Conservation (phyloP, 768 basidiomycete genomes). For the Macrolepiota albuminosa region DNA sequence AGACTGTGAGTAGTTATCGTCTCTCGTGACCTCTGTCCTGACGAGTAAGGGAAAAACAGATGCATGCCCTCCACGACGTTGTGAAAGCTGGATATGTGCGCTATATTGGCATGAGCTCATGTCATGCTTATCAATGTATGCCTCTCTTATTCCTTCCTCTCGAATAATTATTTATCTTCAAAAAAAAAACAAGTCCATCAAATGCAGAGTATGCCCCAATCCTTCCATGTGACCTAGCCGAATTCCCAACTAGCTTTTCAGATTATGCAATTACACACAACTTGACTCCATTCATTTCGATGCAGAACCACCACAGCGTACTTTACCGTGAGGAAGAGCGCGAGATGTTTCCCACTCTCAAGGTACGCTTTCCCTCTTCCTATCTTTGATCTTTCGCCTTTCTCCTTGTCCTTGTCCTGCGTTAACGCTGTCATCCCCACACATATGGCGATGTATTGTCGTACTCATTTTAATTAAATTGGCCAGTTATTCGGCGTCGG, state of each 20-base stretch:
- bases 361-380: conserved; percentile 23
- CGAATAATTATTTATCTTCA: background rate
- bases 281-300: conserved; percentile 58
- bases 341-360: conserved; percentile 58
- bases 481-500: conserved; percentile 49
- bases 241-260: conserved; percentile 14
- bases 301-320: conserved; percentile 65
- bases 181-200: conserved; percentile 34
- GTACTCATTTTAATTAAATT: background rate
- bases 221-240: background rate
- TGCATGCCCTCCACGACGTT: conserved; percentile 47
- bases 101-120: conserved; percentile 56
- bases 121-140: conserved; percentile 52
- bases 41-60: background rate
- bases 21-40: background rate
- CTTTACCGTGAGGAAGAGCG: conserved; percentile 64
- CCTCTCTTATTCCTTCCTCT: background rate
- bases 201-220: conserved; percentile 45
- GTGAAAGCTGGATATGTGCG: conserved; percentile 59
- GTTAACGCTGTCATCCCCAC: background rate
- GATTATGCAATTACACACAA: conserved; percentile 59
- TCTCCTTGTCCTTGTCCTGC: background rate
- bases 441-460: background rate
- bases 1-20: conserved; percentile 30
- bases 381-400: background rate